phyloP scores from a whole-genome alignment of 371 early-diverging fungal species.

The Nematocida ironsii region DNA sequence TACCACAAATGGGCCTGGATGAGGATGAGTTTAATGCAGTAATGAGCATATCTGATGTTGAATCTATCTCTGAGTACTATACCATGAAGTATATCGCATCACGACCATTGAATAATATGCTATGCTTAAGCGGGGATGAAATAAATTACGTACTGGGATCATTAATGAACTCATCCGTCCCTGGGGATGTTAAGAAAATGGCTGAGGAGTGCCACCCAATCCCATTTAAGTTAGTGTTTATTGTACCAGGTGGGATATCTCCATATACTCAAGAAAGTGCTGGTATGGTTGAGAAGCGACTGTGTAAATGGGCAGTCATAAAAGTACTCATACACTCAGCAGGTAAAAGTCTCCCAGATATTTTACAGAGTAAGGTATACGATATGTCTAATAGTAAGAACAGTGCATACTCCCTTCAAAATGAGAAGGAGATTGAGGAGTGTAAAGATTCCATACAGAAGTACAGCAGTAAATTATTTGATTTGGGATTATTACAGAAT shows the following conservation, averaged over 20 bases:
- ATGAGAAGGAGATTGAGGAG: constrained; percentile 12
- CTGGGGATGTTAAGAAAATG: constrained; percentile 6
- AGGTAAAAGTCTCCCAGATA: constrained; percentile 25
- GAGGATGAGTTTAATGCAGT: neutral
- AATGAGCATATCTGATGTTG: neutral
- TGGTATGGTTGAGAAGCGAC: constrained; percentile 28
- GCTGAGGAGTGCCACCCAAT: constrained; percentile 23
- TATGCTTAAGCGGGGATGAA: constrained; percentile 44
- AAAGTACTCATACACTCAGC: constrained; percentile 11
- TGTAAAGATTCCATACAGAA: constrained; percentile 19
- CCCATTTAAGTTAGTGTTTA: constrained; percentile 52
- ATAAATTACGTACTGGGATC: constrained; percentile 39
- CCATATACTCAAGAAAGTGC: neutral
- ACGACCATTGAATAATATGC: constrained; percentile 7
- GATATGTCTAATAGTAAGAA: neutral
- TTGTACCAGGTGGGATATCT: constrained; percentile 34
- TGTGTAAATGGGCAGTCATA: constrained; percentile 51
- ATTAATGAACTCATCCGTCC: neutral
- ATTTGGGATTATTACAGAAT: constrained; percentile 43
- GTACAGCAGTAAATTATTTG: constrained; percentile 3
- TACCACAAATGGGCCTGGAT: neutral
- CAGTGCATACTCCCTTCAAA: neutral
- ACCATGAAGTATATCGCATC: constrained; percentile 47
- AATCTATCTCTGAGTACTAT: constrained; percentile 53
- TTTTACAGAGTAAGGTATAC: constrained; percentile 8